Evolutionary conservation across 2,329 filamentous ascomycete genomes (phyloP).

Genomic region (Cladophialophora immunda): DNA sequence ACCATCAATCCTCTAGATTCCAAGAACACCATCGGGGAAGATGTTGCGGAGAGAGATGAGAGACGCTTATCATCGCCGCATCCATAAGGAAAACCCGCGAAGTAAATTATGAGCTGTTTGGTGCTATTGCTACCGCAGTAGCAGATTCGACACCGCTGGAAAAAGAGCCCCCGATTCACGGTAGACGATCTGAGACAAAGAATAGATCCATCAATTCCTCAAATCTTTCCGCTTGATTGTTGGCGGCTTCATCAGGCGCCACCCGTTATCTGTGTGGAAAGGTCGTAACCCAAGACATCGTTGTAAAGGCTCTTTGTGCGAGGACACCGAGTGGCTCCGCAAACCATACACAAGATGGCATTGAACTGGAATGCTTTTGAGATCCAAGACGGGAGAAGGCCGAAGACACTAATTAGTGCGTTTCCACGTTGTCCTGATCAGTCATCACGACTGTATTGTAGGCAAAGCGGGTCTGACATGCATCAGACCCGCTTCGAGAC

Average conservation of each 20-base stretch:
- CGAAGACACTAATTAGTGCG: neutral
- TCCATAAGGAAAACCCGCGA: neutral
- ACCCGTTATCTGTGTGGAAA: neutral
- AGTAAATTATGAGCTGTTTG: neutral
- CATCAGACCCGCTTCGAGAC: neutral
- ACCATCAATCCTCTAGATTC: neutral
- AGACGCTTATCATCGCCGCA: slow-evolving; percentile 1
- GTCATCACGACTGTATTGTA: neutral
- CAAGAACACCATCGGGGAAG: neutral
- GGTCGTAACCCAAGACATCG: neutral
- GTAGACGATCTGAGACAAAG: neutral
- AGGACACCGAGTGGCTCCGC: neutral
- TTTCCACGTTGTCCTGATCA: neutral
- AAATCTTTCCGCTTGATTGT: neutral
- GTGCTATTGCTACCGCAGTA: neutral
- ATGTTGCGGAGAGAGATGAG: slow-evolving; percentile 8
- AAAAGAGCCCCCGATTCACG: neutral
- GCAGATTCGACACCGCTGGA: too few species aligned
- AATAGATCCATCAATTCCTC: neutral
- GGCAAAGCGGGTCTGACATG: neutral
- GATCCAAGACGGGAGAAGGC: neutral
- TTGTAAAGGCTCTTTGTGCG: neutral
- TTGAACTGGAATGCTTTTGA: neutral
- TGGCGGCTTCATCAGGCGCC: neutral
- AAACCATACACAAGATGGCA: neutral